A percentile compares a stretch with the other conserved stretches of the same genome.
These are phyloP conservation scores for Pseudognaphalium luteoalbum DNA, from an alignment of 129 eudicot genomes.

Conservation along the genomic window DNA sequence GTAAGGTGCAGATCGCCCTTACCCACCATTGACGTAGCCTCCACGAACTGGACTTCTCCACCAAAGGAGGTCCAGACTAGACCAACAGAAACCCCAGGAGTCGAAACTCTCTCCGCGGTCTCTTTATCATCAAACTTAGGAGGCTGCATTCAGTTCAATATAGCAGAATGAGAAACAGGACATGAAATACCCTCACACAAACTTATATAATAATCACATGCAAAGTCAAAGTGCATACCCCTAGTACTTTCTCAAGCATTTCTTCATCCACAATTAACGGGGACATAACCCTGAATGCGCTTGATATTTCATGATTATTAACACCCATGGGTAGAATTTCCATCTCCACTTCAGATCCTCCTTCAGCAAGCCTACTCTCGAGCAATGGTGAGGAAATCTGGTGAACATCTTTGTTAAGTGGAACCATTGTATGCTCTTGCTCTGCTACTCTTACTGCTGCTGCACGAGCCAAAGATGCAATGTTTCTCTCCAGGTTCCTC, in stretches of 20 bases:
- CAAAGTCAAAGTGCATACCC: constrained; percentile 48
- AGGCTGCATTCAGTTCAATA: constrained; percentile 52
- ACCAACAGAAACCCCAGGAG: constrained; percentile 89
- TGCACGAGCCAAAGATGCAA: constrained; percentile 97
- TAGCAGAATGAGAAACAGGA: constrained; percentile 5
- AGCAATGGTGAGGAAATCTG: constrained; percentile 77
- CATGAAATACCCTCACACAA: background rate
- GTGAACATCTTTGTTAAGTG: constrained; percentile 76
- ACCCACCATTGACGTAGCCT: constrained; percentile 86
- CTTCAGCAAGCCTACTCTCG: constrained; percentile 79
- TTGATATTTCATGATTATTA: constrained; percentile 77
- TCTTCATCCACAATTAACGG: constrained; percentile 84
- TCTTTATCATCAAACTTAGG: constrained; percentile 93
- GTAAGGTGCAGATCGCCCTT: constrained; percentile 97
- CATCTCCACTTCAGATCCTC: constrained; percentile 87
- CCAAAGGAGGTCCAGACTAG: constrained; percentile 96
- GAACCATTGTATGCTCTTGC: constrained; percentile 62
- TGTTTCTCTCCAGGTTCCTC: constrained; percentile 81
- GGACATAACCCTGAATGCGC: constrained; percentile 53
- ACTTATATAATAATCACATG: background rate
- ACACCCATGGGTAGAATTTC: constrained; percentile 85
- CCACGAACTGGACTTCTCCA: constrained; percentile 96
- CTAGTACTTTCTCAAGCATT: constrained; percentile 87
- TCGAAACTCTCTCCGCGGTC: constrained; percentile 86
- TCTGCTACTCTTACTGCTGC: constrained; percentile 94